Percentiles rank a stretch among this genome's conserved stretches.
Evolutionary conservation across 345 rosid species (phyloP).

Genomic region (Carallia brachiata): DNA sequence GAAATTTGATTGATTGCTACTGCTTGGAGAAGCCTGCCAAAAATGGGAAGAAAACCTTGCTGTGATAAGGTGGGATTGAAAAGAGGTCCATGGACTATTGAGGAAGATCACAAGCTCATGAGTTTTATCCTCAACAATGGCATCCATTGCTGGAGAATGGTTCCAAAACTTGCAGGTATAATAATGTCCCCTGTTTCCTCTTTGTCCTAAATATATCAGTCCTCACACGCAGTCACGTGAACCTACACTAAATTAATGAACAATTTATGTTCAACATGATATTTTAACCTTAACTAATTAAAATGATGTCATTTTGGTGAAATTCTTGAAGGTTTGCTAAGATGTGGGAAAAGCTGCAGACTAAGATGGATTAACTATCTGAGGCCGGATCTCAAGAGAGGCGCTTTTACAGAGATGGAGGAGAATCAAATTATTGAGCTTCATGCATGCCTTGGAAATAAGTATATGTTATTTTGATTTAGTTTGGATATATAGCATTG

Average conservation of each 20-base stretch:
- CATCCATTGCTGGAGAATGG: slow-evolving; percentile 90
- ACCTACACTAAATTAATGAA: too few relatives aligned
- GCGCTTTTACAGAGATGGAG: slow-evolving; percentile 73
- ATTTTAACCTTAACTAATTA: background rate
- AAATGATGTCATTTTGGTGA: slow-evolving; percentile 2
- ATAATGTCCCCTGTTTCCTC: background rate
- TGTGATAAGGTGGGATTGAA: slow-evolving; percentile 91
- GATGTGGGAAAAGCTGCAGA: slow-evolving; percentile 95
- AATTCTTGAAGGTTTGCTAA: slow-evolving; percentile 49
- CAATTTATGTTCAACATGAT: background rate
- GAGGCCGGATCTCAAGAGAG: slow-evolving; percentile 88
- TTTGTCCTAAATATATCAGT: background rate
- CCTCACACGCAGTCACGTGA: background rate
- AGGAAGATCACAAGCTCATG: slow-evolving; percentile 92
- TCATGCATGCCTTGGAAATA: slow-evolving; percentile 76
- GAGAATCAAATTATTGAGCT: slow-evolving; percentile 79
- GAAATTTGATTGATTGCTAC: background rate
- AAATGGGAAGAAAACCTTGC: slow-evolving; percentile 90
- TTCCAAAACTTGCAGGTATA: slow-evolving; percentile 95
- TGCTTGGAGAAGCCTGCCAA: too few relatives aligned
- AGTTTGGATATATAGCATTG: background rate
- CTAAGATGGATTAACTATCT: slow-evolving; percentile 93
- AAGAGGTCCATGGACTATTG: slow-evolving; percentile 96
- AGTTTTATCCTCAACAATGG: slow-evolving; percentile 85
- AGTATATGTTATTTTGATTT: slow-evolving; percentile 30